phyloP scores from a whole-genome alignment of 768 basidiomycete species.

The Amanita molliuscula region DNA sequence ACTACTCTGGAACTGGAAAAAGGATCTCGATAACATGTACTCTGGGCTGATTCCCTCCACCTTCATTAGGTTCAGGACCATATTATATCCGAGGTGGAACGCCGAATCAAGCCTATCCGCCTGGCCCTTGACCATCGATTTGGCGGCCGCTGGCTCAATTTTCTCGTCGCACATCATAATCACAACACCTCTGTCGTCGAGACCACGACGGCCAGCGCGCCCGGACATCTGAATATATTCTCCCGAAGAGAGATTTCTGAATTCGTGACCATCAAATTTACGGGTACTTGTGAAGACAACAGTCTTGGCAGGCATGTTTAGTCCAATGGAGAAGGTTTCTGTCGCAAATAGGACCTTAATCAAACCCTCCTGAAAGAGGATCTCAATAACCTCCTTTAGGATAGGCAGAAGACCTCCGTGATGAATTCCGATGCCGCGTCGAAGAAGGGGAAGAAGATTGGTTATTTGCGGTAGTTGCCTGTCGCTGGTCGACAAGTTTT shows the following conservation, averaged over 20 bases:
- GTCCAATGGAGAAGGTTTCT: slow-evolving; percentile 94
- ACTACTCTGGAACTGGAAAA: slow-evolving; percentile 97
- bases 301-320: slow-evolving; percentile 99
- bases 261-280: slow-evolving; percentile 94
- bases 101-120: slow-evolving; percentile 96
- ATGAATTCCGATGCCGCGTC: slow-evolving; percentile 95
- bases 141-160: slow-evolving; percentile 84
- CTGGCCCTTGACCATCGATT: slow-evolving; percentile 96
- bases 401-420: slow-evolving; percentile 96
- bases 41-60: slow-evolving; percentile 98
- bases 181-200: slow-evolving; percentile 98
- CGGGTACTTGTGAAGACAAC: slow-evolving; percentile 94
- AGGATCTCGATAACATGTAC: slow-evolving; percentile 95
- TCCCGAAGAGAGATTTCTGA: slow-evolving; percentile 85
- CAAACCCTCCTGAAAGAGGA: slow-evolving; percentile 95
- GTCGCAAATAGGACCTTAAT: slow-evolving; percentile 98
- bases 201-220: slow-evolving; percentile 90
- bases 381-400: slow-evolving; percentile 97
- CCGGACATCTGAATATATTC: slow-evolving; percentile 99
- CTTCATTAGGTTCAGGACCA: slow-evolving; percentile 97
- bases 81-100: slow-evolving; percentile 98
- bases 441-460: slow-evolving; percentile 85
- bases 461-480: slow-evolving; percentile 87
- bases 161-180: slow-evolving; percentile 99
- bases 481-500: slow-evolving; percentile 80